Percentiles rank a stretch among this genome's conserved stretches.
phyloP scores from a whole-genome alignment of 2,329 filamentous ascomycete species.

The Colletotrichum orchidophilum region DNA sequence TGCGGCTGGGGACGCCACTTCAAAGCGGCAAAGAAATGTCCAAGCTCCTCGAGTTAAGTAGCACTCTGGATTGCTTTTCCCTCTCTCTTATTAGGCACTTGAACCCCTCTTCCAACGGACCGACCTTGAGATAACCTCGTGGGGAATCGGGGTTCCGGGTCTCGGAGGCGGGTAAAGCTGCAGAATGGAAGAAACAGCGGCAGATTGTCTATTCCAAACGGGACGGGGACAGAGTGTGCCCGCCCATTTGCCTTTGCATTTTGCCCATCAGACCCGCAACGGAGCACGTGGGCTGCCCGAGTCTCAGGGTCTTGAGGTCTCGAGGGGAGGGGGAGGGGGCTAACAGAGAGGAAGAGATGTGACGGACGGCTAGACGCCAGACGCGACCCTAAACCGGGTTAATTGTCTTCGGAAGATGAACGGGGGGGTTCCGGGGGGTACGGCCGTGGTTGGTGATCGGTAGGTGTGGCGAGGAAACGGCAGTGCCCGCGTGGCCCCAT shows the following conservation, averaged over 20 bases:
- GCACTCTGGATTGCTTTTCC: neutral
- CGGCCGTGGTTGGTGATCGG: neutral
- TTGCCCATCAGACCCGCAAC: neutral
- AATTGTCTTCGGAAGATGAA: neutral
- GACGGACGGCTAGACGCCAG: neutral
- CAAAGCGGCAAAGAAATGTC: neutral
- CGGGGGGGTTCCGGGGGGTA: neutral
- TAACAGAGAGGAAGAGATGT: neutral
- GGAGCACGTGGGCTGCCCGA: neutral
- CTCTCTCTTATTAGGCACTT: neutral
- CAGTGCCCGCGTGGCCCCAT: neutral
- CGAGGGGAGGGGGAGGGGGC: neutral
- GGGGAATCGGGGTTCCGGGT: neutral
- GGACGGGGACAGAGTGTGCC: no score
- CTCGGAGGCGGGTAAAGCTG: conserved; percentile 3
- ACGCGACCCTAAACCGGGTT: no score
- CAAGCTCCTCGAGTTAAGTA: neutral
- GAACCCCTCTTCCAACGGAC: neutral
- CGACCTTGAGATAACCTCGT: neutral
- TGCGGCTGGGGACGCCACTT: neutral
- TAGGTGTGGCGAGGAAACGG: neutral
- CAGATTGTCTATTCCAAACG: neutral
- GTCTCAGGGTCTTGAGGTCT: neutral
- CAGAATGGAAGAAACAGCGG: neutral
- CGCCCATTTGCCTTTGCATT: neutral